phyloP scores from a whole-genome alignment of 805 yeast species.

The Trichomonascus vanleenenianus region DNA sequence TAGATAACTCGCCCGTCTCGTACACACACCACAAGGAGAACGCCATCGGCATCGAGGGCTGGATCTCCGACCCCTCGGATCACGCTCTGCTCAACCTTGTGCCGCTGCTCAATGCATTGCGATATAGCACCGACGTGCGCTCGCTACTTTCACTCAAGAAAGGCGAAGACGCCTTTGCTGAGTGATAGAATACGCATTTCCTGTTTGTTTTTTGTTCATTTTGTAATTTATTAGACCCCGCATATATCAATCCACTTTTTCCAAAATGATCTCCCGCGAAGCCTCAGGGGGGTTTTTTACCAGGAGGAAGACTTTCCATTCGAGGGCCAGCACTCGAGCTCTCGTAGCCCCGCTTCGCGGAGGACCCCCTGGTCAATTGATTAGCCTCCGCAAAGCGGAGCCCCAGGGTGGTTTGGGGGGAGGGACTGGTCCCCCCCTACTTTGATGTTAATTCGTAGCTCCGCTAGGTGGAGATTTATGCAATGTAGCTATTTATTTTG shows the following conservation, averaged over 20 bases:
- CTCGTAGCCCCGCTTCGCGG: too few relatives aligned
- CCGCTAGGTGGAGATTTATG: too few relatives aligned
- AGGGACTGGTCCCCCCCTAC: too few relatives aligned
- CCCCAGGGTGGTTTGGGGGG: too few relatives aligned
- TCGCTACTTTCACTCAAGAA: constrained; percentile 62
- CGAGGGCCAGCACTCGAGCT: too few relatives aligned
- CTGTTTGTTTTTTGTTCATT: background rate
- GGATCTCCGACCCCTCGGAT: constrained; percentile 96
- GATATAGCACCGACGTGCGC: constrained; percentile 80
- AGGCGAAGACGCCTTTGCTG: constrained; percentile 54
- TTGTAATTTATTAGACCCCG: background rate
- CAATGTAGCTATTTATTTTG: constrained; percentile 9
- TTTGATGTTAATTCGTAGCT: too few relatives aligned
- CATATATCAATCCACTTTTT: too few relatives aligned
- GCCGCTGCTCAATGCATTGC: constrained; percentile 69
- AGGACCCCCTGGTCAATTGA: too few relatives aligned
- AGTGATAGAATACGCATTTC: background rate
- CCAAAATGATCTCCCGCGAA: too few relatives aligned
- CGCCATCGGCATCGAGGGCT: constrained; percentile 91
- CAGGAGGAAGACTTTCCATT: too few relatives aligned
- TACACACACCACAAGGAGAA: constrained; percentile 67
- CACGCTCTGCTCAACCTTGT: constrained; percentile 70
- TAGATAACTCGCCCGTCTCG: constrained; percentile 91
- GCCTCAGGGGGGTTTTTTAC: too few relatives aligned
- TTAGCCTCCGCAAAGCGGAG: too few relatives aligned